phyloP scores from a whole-genome alignment of 257 asterid genomes.

The Gentiana dahurica region DNA sequence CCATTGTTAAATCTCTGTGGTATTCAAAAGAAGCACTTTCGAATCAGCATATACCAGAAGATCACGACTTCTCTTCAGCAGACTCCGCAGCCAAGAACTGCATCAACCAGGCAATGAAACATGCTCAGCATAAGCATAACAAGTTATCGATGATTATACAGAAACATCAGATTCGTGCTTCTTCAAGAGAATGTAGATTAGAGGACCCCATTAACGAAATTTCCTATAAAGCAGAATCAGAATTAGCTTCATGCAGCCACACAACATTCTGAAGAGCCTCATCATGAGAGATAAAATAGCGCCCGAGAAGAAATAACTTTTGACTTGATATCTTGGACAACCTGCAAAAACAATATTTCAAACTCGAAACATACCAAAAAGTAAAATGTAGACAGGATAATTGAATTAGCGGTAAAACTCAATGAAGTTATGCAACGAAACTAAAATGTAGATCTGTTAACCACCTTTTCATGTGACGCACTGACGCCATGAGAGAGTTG shows the following conservation, averaged over 20 bases:
- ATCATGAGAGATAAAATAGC: constrained; percentile 52
- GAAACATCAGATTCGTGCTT: constrained; percentile 24
- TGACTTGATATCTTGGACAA: constrained; percentile 45
- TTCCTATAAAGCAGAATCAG: too few species aligned
- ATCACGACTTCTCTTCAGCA: constrained; percentile 37
- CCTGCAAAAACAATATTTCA: constrained; percentile 18
- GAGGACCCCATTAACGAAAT: too few species aligned
- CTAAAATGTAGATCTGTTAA: constrained; percentile 3
- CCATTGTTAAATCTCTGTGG: constrained; percentile 40
- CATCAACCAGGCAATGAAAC: constrained; percentile 8
- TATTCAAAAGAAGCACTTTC: not conserved
- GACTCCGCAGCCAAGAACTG: constrained; percentile 57
- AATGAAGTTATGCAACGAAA: too few species aligned
- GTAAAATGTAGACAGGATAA: too few species aligned
- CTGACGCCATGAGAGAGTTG: constrained; percentile 44
- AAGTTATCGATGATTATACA: too few species aligned
- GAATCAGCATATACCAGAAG: constrained; percentile 18
- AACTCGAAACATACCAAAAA: constrained; percentile 1
- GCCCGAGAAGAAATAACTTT: constrained; percentile 46
- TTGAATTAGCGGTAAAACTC: too few species aligned
- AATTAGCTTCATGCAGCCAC: constrained; percentile 57
- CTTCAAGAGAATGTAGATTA: too few species aligned
- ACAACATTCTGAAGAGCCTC: constrained; percentile 76
- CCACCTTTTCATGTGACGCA: constrained; percentile 67
- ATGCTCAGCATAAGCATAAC: constrained; percentile 4